Evolutionary conservation across 305 asterid species (phyloP).

Genomic region (Rubia balearica): DNA sequence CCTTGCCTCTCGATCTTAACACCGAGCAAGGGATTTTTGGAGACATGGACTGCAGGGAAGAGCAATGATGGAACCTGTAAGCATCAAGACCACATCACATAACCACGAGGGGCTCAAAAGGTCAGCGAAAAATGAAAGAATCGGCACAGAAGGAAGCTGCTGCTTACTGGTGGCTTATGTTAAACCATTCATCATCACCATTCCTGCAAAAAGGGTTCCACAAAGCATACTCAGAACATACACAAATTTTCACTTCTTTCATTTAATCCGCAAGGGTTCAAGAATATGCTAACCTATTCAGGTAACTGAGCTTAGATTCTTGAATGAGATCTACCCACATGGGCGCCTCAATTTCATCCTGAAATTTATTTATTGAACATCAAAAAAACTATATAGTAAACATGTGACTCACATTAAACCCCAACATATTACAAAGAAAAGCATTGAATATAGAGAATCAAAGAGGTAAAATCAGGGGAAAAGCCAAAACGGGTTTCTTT

Average conservation of each 20-base stretch:
- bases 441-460: not conserved
- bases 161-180: slow-evolving; percentile 37
- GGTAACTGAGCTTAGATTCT: slow-evolving; percentile 27
- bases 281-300: slow-evolving; percentile 27
- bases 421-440: not conserved
- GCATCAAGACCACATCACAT: slow-evolving; percentile 7
- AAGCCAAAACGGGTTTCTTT: not conserved
- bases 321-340: slow-evolving; percentile 39
- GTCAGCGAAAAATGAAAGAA: slow-evolving; percentile 1
- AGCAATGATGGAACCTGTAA: slow-evolving; percentile 41
- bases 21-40: slow-evolving; percentile 39
- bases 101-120: slow-evolving; percentile 5
- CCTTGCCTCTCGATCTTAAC: slow-evolving; percentile 40
- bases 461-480: not conserved
- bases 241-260: slow-evolving; percentile 2
- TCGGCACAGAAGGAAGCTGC: not conserved
- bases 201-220: slow-evolving; percentile 25
- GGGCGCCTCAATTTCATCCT: slow-evolving; percentile 50
- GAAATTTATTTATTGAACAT: not conserved
- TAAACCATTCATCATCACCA: slow-evolving; percentile 49
- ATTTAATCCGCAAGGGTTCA: slow-evolving; percentile 7
- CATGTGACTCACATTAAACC: not conserved
- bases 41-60: slow-evolving; percentile 29
- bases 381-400: not conserved
- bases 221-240: slow-evolving; percentile 16